Evolutionary conservation across 257 asterid species (phyloP).

Genomic region (Dorcoceras hygrometricum): DNA sequence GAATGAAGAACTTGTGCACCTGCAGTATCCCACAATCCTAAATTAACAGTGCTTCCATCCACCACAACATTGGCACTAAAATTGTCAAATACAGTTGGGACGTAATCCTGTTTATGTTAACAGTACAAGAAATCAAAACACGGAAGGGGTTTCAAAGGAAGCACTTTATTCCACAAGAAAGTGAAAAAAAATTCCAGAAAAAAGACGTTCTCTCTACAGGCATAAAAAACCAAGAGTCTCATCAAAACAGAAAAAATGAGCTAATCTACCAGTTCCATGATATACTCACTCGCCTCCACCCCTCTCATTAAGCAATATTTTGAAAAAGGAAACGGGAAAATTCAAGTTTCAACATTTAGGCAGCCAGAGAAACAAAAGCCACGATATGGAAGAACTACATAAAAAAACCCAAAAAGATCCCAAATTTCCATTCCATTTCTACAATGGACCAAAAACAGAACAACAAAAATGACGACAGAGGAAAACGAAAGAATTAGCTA

Average conservation of each 20-base stretch:
- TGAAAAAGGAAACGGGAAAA: neutral
- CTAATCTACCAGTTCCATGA: constrained; percentile 17
- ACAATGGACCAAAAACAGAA: neutral
- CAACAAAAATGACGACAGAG: neutral
- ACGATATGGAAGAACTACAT: neutral
- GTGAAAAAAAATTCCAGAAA: constrained; percentile 1
- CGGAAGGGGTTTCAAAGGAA: neutral
- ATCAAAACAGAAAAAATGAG: neutral
- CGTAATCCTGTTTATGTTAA: constrained; percentile 58
- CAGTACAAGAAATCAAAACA: neutral
- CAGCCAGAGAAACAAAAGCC: neutral
- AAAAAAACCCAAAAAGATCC: constrained; percentile 12
- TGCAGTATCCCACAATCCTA: constrained; percentile 92
- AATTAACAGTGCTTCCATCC: constrained; percentile 79
- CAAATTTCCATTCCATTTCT: neutral
- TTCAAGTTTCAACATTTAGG: neutral
- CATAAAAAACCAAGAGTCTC: neutral
- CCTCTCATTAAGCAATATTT: neutral
- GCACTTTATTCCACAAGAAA: neutral
- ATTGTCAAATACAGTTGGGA: constrained; percentile 90
- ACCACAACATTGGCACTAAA: constrained; percentile 86
- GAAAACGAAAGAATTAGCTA: no score
- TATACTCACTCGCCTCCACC: neutral
- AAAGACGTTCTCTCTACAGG: neutral
- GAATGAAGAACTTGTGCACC: constrained; percentile 35